Conservation (phyloP, 495 filamentous ascomycete genomes). For the Penicillium nucicola region DNA sequence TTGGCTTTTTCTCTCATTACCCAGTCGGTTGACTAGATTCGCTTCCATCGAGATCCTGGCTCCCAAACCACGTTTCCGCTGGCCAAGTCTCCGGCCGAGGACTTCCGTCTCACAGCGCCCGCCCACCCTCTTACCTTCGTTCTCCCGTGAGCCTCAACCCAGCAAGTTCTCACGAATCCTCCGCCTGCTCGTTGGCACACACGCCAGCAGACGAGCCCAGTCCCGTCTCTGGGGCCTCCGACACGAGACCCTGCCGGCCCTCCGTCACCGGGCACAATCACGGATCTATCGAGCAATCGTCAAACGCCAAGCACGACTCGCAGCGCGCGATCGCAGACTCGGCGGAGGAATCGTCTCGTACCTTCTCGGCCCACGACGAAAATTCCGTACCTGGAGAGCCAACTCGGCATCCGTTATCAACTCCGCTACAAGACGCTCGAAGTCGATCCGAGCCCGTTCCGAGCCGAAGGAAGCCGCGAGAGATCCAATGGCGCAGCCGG, state of each 20-base stretch:
- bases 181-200: slow-evolving; percentile 54
- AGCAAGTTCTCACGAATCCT: slow-evolving; percentile 28
- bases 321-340: slow-evolving; percentile 25
- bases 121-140: slow-evolving; percentile 13
- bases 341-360: slow-evolving; percentile 47
- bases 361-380: slow-evolving; percentile 45
- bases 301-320: slow-evolving; percentile 54
- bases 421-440: slow-evolving; percentile 5
- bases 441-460: slow-evolving; percentile 14
- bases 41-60: slow-evolving; percentile 31
- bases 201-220: slow-evolving; percentile 55
- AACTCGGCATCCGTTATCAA: background rate
- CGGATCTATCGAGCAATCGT: slow-evolving; percentile 72
- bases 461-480: slow-evolving; percentile 25
- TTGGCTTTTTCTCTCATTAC: background rate
- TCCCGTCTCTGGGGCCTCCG: slow-evolving; percentile 63
- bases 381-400: slow-evolving; percentile 28
- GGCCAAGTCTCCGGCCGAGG: slow-evolving; percentile 20
- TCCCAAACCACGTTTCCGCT: slow-evolving; percentile 36
- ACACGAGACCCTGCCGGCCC: slow-evolving; percentile 67
- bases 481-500: slow-evolving; percentile 40
- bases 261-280: slow-evolving; percentile 67
- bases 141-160: slow-evolving; percentile 16
- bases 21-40: background rate
- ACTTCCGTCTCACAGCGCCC: slow-evolving; percentile 18